These are phyloP conservation scores for Dichotomopilus funicola DNA, from an alignment of 2,329 filamentous ascomycete genomes.

Conservation along the genomic window DNA sequence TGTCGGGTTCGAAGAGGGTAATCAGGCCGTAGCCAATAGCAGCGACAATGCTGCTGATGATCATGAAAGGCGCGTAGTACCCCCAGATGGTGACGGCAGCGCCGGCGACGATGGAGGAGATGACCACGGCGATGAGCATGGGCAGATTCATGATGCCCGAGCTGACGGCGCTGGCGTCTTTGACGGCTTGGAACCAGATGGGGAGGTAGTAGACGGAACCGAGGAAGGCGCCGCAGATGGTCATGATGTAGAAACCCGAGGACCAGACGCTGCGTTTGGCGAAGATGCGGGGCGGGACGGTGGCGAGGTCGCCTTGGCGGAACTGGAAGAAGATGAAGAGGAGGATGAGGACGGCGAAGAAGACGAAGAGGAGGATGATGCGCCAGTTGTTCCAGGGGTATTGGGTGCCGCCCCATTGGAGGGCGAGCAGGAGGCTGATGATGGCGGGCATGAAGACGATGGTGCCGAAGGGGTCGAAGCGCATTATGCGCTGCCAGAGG, in stretches of 20 bases:
- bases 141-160: slow-evolving; percentile 35
- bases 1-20: slow-evolving; percentile 32
- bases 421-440: slow-evolving; percentile 40
- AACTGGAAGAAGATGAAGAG: slow-evolving; percentile 32
- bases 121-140: slow-evolving; percentile 29
- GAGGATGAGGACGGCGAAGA: slow-evolving; percentile 31
- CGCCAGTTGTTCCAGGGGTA: slow-evolving; percentile 34
- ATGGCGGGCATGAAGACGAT: slow-evolving; percentile 29
- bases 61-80: slow-evolving; percentile 37
- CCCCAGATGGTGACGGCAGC: slow-evolving; percentile 30
- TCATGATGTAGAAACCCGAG: slow-evolving; percentile 28
- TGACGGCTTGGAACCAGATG: slow-evolving; percentile 36
- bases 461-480: slow-evolving; percentile 27
- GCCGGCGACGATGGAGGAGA: slow-evolving; percentile 29
- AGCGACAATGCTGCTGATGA: slow-evolving; percentile 26
- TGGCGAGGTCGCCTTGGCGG: slow-evolving; percentile 34
- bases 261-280: slow-evolving; percentile 32
- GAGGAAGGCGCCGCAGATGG: slow-evolving; percentile 29
- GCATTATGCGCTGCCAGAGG: slow-evolving; percentile 18
- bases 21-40: slow-evolving; percentile 34
- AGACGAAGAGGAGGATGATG: slow-evolving; percentile 33
- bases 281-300: slow-evolving; percentile 36
- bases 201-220: slow-evolving; percentile 31
- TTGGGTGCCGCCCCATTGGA: slow-evolving; percentile 41
- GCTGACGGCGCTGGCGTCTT: slow-evolving; percentile 31